Evolutionary conservation across 208 protist species (phyloP).

Genomic region (Jaenimonas drosophilae): DNA sequence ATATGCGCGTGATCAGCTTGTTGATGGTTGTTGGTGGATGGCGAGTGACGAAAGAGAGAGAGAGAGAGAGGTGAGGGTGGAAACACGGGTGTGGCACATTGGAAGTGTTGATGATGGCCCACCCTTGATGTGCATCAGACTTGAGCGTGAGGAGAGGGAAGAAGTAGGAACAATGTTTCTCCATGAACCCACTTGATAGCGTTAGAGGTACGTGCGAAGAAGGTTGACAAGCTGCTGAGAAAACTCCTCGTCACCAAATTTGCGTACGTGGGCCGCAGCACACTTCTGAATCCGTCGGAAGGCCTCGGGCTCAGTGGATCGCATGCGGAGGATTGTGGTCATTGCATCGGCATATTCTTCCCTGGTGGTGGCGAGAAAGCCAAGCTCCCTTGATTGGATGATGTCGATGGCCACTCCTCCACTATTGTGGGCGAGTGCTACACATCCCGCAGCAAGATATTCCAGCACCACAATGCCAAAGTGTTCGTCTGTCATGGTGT

Average conservation of each 20-base stretch:
- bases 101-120: too few relatives aligned
- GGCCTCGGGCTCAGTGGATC: conserved; percentile 8
- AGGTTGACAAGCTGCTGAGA: conserved; percentile 11
- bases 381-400: conserved; percentile 36
- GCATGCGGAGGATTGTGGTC: conserved; percentile 30
- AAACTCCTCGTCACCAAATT: conserved; percentile 23
- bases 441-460: conserved; percentile 90
- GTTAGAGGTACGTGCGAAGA: neutral
- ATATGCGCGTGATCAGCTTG: too few relatives aligned
- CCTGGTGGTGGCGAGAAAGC: conserved; percentile 80
- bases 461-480: conserved; percentile 99
- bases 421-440: conserved; percentile 90
- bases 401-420: conserved; percentile 95
- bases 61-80: too few relatives aligned
- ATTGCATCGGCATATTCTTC: conserved; percentile 84
- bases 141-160: neutral
- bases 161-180: neutral
- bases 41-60: too few relatives aligned
- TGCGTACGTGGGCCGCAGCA: conserved; percentile 15
- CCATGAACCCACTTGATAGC: neutral
- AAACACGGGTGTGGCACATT: too few relatives aligned
- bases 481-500: conserved; percentile 99
- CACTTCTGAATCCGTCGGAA: conserved; percentile 27
- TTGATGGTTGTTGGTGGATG: too few relatives aligned
- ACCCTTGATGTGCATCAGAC: too few relatives aligned